A percentile compares a stretch with the other conserved stretches of the same genome.
Conservation (phyloP, 2,329 filamentous ascomycete genomes). For the Penicillium sp. region DNA sequence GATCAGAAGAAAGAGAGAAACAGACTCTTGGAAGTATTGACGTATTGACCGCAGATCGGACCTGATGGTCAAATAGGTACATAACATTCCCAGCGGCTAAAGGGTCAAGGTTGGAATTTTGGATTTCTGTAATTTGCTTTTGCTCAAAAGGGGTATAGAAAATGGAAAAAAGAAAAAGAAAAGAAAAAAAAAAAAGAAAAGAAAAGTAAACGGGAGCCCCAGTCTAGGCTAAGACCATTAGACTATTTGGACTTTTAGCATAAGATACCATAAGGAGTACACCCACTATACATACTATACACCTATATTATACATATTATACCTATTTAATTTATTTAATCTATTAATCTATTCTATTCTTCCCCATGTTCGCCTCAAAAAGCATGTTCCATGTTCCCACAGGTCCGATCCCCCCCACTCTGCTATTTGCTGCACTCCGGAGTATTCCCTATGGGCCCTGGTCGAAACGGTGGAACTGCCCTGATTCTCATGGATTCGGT, state of each 20-base stretch:
- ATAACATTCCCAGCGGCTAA: slow-evolving; percentile 18
- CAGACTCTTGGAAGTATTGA: slow-evolving; percentile 8
- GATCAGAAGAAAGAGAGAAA: slow-evolving; percentile 1
- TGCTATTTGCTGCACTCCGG: slow-evolving; percentile 17
- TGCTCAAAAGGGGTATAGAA: not conserved
- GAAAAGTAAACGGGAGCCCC: not conserved
- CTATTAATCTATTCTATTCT: slow-evolving; percentile 7
- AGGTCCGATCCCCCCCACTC: slow-evolving; percentile 16
- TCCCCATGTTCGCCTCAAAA: slow-evolving; percentile 25
- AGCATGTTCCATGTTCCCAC: slow-evolving; percentile 20
- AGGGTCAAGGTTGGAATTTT: slow-evolving; percentile 11
- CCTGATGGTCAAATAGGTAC: slow-evolving; percentile 3
- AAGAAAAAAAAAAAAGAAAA: not conserved
- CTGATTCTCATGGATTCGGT: slow-evolving; percentile 20
- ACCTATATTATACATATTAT: not conserved
- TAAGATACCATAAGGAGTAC: not conserved
- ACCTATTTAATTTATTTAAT: not conserved
- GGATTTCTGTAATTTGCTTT: not conserved
- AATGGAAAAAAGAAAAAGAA: not conserved
- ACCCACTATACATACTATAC: not conserved
- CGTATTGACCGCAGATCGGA: slow-evolving; percentile 15
- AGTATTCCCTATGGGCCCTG: slow-evolving; percentile 20
- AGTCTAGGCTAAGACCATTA: not conserved
- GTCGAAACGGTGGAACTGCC: slow-evolving; percentile 22
- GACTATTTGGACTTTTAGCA: not conserved